Evolutionary conservation across 2,329 filamentous ascomycete species (phyloP), one percentile per base, ranked within the genome.

Genomic region (Fusarium verticillioides): DNA sequence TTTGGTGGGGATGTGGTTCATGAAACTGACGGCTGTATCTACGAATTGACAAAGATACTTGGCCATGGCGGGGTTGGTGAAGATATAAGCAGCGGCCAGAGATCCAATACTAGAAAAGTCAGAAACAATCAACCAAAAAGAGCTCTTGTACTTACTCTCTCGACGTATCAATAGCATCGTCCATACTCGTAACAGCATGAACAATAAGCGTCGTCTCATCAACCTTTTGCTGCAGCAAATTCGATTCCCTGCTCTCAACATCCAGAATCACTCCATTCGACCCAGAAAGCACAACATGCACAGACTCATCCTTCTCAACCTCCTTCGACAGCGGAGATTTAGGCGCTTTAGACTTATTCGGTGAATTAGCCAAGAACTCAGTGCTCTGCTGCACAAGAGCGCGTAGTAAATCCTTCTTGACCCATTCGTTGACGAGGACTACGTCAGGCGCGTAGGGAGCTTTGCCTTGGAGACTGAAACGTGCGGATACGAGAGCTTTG

Each of bases 381-480:
- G 71, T 74, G 7, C 59, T 72, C 10, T 73, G 62, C 9, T 72
- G 71, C 0, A 74, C 62, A 2, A 73, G 66, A 2, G 71, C 65
- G 0, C 69, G 43, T 6, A 75, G n/a, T 7, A 77, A 32, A 8
- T 77, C 75, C 16, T 73, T 77, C 47, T 76, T 77, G 7, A 76
- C 70, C 62, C 66, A 77, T 21, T 77, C 75, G 5, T 77, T 77
- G 2, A 77, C 75, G 0, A 76, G 56, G 0, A 77, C 70, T 1
- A 77, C 50, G 4, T 77, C 75, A 13, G 75, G 75, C 0, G 75
- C 75, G 26, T 77, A 77, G 0, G 74, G 67, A 1, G 75, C 69
- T 47, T 63, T 75, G 4, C 75, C 75, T 10, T 63, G 60, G 0
- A 75, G 42, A 6, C 60, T 61, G 15, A 77, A 77, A 1, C 75